phyloP scores from a whole-genome alignment of 495 filamentous ascomycete genomes.

The Umbilicaria muhlenbergii region DNA sequence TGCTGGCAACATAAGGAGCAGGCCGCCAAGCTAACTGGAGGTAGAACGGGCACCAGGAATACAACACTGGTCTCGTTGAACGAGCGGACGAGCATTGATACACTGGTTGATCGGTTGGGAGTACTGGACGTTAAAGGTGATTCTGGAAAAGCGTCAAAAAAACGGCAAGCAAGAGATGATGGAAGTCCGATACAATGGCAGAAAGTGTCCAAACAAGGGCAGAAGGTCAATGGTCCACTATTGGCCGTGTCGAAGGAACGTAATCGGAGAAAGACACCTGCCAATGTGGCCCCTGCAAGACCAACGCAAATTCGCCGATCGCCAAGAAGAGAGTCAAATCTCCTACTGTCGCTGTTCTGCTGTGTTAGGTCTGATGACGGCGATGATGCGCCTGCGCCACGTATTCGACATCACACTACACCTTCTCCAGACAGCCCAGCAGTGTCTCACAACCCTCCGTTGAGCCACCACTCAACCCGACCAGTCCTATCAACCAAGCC shows the following conservation, averaged over 20 bases:
- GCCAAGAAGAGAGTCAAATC: neutral
- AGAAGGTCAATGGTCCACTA: conserved; percentile 22
- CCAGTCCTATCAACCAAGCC: conserved; percentile 8
- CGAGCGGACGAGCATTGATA: conserved; percentile 64
- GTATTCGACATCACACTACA: conserved; percentile 5
- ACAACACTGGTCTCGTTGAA: conserved; percentile 21
- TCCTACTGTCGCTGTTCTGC: conserved; percentile 2
- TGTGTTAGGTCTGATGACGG: conserved; percentile 1
- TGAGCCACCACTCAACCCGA: conserved; percentile 1
- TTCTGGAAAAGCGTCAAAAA: conserved; percentile 9
- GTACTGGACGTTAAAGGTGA: conserved; percentile 43
- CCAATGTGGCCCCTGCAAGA: neutral
- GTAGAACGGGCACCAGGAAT: neutral
- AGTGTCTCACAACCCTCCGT: conserved; percentile 4
- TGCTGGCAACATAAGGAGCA: conserved; percentile 96
- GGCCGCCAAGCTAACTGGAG: conserved; percentile 26
- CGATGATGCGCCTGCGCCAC: conserved; percentile 2
- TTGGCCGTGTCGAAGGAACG: conserved; percentile 16
- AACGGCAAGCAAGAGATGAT: conserved; percentile 8
- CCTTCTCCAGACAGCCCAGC: conserved; percentile 4
- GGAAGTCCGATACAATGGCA: conserved; percentile 15
- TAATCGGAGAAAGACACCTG: neutral
- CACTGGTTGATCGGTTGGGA: conserved; percentile 61
- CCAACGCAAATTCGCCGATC: neutral
- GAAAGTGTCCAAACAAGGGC: conserved; percentile 17